Percentiles rank a stretch among this genome's conserved stretches.
Conservation (phyloP, 768 basidiomycete species). For the Tricholoma terreum region DNA sequence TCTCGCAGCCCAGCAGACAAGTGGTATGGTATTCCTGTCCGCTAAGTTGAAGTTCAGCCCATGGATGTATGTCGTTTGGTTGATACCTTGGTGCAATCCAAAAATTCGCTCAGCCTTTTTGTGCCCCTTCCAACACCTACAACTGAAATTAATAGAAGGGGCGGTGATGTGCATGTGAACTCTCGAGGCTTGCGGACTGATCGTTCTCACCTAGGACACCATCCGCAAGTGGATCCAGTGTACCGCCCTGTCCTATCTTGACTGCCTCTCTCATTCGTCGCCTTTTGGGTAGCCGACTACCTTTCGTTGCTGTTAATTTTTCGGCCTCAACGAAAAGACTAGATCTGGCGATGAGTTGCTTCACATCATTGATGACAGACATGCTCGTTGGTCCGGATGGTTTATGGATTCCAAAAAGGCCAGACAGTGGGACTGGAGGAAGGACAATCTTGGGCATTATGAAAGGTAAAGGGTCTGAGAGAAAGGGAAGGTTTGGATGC, state of each 20-base stretch:
- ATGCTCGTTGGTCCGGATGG: constrained; percentile 94
- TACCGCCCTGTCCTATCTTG: constrained; percentile 93
- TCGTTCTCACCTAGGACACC: constrained; percentile 75
- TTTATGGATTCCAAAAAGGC: constrained; percentile 84
- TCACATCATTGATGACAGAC: constrained; percentile 82
- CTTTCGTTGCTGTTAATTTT: constrained; percentile 51
- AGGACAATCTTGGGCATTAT: constrained; percentile 65
- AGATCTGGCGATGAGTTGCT: constrained; percentile 74
- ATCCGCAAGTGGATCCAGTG: constrained; percentile 94
- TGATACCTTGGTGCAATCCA: constrained; percentile 84
- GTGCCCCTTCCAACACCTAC: constrained; percentile 89
- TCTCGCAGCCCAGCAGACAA: constrained; percentile 89
- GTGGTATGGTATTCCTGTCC: constrained; percentile 87
- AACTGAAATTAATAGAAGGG: constrained; percentile 43
- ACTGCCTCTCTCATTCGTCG: constrained; percentile 48
- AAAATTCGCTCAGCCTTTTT: constrained; percentile 77
- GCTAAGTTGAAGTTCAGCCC: neutral
- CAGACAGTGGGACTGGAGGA: constrained; percentile 63
- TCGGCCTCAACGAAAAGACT: constrained; percentile 71
- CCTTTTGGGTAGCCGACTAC: constrained; percentile 39
- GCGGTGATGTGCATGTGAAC: neutral
- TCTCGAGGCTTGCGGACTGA: neutral
- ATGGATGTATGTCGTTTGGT: constrained; percentile 6
- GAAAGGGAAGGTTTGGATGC: too few relatives aligned
- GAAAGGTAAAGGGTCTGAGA: neutral